These are phyloP conservation scores for Trametes hirsuta DNA, from an alignment of 1,284 basidiomycete genomes.

Conservation along the genomic window DNA sequence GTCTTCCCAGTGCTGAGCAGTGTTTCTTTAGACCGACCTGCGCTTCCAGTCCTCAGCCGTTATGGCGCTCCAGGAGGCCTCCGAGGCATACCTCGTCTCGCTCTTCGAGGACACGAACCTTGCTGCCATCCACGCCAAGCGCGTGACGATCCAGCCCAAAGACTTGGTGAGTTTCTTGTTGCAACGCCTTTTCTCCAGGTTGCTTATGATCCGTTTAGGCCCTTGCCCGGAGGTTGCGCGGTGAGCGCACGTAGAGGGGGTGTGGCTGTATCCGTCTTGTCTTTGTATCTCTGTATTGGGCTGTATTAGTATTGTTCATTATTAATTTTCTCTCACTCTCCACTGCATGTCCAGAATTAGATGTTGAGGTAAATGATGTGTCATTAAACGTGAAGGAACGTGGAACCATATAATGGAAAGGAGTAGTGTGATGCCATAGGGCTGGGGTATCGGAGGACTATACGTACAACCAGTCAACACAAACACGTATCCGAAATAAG, in stretches of 20 bases:
- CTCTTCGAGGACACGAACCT: conserved; percentile 77
- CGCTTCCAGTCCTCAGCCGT: conserved; percentile 80
- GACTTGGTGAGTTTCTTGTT: conserved; percentile 57
- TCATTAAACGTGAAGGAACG: not conserved
- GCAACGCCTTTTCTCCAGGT: not conserved
- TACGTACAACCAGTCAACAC: not conserved
- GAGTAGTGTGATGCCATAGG: not conserved
- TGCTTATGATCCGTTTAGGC: conserved; percentile 7
- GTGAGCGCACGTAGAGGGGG: conserved; percentile 30
- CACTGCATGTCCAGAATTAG: not conserved
- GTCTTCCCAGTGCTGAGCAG: conserved; percentile 33
- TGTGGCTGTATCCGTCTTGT: conserved; percentile 8
- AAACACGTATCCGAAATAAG: not conserved
- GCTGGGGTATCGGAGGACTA: not conserved
- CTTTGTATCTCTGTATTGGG: conserved; percentile 19
- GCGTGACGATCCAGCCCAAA: conserved; percentile 76
- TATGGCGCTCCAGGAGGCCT: conserved; percentile 76
- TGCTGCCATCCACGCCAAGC: conserved; percentile 77
- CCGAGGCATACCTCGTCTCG: conserved; percentile 80
- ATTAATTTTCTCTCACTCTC: conserved; percentile 16
- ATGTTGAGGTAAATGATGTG: not conserved
- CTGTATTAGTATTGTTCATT: conserved; percentile 30
- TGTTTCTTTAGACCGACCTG: conserved; percentile 63
- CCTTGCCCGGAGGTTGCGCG: conserved; percentile 35
- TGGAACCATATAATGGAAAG: not conserved